phyloP scores from a whole-genome alignment of 805 yeast species.

The Hemisphaericaspora nanyangensis region DNA sequence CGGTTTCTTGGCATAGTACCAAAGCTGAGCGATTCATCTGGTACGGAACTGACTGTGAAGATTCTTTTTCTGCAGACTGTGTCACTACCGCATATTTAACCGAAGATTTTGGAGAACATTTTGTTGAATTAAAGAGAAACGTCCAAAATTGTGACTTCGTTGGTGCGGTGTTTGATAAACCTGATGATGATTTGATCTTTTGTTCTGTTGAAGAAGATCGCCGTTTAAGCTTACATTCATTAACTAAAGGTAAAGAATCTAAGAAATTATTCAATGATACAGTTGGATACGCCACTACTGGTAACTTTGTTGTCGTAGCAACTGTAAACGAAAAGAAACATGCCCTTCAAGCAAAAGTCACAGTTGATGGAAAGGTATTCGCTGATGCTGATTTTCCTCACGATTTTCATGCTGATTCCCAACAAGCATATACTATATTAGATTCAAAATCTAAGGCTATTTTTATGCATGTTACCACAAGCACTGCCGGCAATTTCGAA shows the following conservation, averaged over 20 bases:
- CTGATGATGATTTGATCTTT: slow-evolving; percentile 50
- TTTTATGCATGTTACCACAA: slow-evolving; percentile 79
- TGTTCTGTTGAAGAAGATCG: slow-evolving; percentile 48
- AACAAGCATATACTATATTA: slow-evolving; percentile 64
- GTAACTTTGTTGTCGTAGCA: slow-evolving; percentile 74
- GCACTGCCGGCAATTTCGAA: slow-evolving; percentile 46
- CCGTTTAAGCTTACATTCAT: slow-evolving; percentile 33
- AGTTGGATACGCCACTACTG: slow-evolving; percentile 71
- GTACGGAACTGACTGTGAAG: slow-evolving; percentile 60
- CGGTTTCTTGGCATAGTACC: slow-evolving; percentile 60
- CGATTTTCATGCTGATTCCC: slow-evolving; percentile 50
- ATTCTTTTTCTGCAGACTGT: slow-evolving; percentile 61
- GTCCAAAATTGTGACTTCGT: slow-evolving; percentile 65
- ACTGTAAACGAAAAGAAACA: slow-evolving; percentile 39
- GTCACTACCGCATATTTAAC: slow-evolving; percentile 58
- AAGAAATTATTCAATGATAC: slow-evolving; percentile 49
- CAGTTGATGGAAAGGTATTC: slow-evolving; percentile 73
- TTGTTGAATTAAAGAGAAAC: slow-evolving; percentile 46
- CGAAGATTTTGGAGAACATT: slow-evolving; percentile 62
- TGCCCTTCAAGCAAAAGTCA: slow-evolving; percentile 60
- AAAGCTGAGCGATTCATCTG: slow-evolving; percentile 61
- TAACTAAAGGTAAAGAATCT: slow-evolving; percentile 47
- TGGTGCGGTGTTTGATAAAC: slow-evolving; percentile 46
- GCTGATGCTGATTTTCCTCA: slow-evolving; percentile 78
- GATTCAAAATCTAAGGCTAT: slow-evolving; percentile 70